A percentile compares a stretch with the other conserved stretches of the same genome.
These are phyloP conservation scores for Pseudopyricularia cyperi DNA, from an alignment of 2,329 filamentous ascomycete genomes.

Conservation along the genomic window DNA sequence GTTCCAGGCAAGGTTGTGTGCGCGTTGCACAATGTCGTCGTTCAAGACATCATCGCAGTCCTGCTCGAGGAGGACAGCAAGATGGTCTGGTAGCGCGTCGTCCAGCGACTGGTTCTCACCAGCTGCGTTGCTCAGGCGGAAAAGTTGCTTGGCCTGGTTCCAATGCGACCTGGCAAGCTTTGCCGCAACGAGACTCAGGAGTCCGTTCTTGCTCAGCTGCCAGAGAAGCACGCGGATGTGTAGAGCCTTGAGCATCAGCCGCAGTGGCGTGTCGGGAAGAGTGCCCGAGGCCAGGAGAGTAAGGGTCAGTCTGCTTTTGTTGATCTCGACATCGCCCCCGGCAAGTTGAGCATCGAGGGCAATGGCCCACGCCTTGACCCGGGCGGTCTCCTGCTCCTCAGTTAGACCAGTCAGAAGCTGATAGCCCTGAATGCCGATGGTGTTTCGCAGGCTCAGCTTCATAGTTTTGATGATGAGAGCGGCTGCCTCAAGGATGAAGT, in stretches of 20 bases:
- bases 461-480: conserved; percentile 68
- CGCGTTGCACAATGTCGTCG: conserved; percentile 65
- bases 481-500: conserved; percentile 72
- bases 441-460: conserved; percentile 68
- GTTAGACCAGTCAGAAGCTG: conserved; percentile 68
- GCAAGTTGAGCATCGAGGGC: conserved; percentile 86
- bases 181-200: conserved; percentile 57
- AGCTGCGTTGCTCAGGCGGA: conserved; percentile 15
- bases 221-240: conserved; percentile 84
- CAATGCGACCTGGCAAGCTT: conserved; percentile 66
- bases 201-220: conserved; percentile 55
- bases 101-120: conserved; percentile 32
- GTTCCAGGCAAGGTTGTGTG: conserved; percentile 85
- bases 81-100: conserved; percentile 62
- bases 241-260: conserved; percentile 83
- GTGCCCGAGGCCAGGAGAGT: conserved; percentile 83
- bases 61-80: conserved; percentile 61
- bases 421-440: conserved; percentile 66
- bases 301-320: conserved; percentile 70
- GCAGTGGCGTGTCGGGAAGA: conserved; percentile 66
- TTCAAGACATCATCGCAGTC: conserved; percentile 75
- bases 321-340: conserved; percentile 81
- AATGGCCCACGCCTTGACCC: conserved; percentile 86
- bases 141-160: conserved; percentile 63
- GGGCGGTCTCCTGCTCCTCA: conserved; percentile 71